Base-by-base conservation (phyloP, 345 rosid genomes). In the Noccaea caerulescens region DNA sequence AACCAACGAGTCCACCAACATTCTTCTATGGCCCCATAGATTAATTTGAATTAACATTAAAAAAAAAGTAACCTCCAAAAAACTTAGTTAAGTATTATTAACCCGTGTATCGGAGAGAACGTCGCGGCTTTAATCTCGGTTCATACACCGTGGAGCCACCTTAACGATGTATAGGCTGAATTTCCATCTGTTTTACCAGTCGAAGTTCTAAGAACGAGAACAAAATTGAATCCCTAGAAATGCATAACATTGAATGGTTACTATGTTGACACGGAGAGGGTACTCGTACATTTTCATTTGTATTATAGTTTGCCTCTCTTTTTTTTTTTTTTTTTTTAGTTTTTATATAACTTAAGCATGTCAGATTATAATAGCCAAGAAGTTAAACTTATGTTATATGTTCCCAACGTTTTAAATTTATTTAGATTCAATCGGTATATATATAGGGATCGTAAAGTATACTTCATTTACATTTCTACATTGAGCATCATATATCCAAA, bases 91-190 rank as follows among this genome's bases (percentile, higher is more conserved):
- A 63, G 47, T 41, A 47, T 9, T 61, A 43, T 25, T 27, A 39
- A 56, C 14, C 39, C 30, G 62, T 68, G 75, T 78, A 54, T 68
- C 46, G 78, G 80, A 64, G 80, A 72, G 83, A 66, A 80, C 82
- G 58, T 78, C 71, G 47, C 78, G 82, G 72, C 79, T 53, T 63
- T 30, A 47, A 56, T 73, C 77, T 76, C 78, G 81, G 83, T 67
- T 79, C 76, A 71, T 75, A 66, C 76, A 76, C 52, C 52, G 66
- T 73, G 54, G 66, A 73, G 45, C 53, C 37, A 73, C 52, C 72
- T 73, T 57, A 52, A 30, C 25, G 38, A 66, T 57, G 7, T 58
- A 18, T 20, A 58, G 51, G 54, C 50, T 54, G 54, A 45, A 5
- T 2, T 44, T 44, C 7, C 42, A 72, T 72, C 57, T 63, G 41